Evolutionary conservation across 2,329 filamentous ascomycete genomes (phyloP), one percentile per base, ranked within the genome.

Genomic region (Xylariaceae sp.): DNA sequence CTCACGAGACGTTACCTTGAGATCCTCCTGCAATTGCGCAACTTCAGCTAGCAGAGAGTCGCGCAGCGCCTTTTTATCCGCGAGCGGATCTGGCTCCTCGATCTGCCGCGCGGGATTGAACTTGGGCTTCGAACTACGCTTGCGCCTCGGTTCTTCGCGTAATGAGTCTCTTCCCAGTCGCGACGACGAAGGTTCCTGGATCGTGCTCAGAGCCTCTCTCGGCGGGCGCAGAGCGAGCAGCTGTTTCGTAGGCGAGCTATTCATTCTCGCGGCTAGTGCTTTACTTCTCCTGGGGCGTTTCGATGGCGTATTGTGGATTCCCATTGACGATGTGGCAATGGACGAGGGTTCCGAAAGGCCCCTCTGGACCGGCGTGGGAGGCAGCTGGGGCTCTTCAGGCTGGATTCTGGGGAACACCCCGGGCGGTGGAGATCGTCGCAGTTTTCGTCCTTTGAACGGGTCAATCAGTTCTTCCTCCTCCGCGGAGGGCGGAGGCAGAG

Each of bases 361-460:
- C 44, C 74, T 75, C 52, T 80, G 76, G 35, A 77, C 76, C 0
- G 80, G 80, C 0, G 82, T 82, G 0, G 83, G 83, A 2, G 87
- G 87, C 4, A 89, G 76, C 52, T 88, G 84, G 1, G 86, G 86
- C 65, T 89, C 85, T 13, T 78, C 78, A n/a, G 69, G 64, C 5
- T 72, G 72, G 2, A 69, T 62, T 5, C 65, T 59, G 0, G 72
- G 71, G 0, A 74, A 63, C 1, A 73, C 71, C 4, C 69, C 72
- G 15, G 61, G 72, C n/a, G 66, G 75, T 34, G 66, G 77, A 34
- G 68, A 74, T 35, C 76, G 74, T 6, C 72, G 72, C 23, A 76
- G 68, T 7, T 66, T 69, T 11, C 74, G 71, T 1, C 75, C 71
- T 3, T 71, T 68, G 37, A 80, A 77, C 0, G 76, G 77, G 37